Percentiles rank a stretch among this genome's conserved stretches.
These are phyloP conservation scores for Cystobasidium onofrii DNA, from an alignment of 768 basidiomycete genomes.

Conservation along the genomic window DNA sequence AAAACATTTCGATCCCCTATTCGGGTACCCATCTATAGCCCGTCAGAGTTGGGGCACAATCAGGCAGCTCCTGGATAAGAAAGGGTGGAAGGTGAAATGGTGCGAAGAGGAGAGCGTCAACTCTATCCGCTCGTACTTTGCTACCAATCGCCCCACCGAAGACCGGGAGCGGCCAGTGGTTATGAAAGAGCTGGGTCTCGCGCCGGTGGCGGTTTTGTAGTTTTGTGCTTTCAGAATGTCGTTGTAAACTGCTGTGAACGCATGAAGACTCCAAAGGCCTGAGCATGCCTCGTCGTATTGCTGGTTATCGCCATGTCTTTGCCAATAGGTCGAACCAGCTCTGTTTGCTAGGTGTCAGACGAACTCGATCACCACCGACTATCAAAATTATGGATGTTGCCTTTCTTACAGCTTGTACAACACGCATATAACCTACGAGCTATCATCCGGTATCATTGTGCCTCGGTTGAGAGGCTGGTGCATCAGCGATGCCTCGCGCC, in stretches of 20 bases:
- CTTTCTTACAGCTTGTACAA: not conserved
- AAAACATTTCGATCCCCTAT: constrained; percentile 67
- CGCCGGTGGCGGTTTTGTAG: constrained; percentile 38
- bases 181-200: constrained; percentile 40
- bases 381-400: not conserved
- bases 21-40: constrained; percentile 81
- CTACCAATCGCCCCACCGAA: not conserved
- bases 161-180: constrained; percentile 32
- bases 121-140: constrained; percentile 41
- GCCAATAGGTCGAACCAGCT: not conserved
- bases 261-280: no score
- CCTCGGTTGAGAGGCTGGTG: no score
- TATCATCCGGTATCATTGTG: no score
- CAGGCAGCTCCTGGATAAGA: constrained; percentile 70
- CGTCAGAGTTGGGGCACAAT: constrained; percentile 95
- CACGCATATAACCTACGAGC: no score
- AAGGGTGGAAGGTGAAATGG: constrained; percentile 75
- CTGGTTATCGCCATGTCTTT: no score
- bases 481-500: not conserved
- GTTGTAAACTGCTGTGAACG: not conserved
- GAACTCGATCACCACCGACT: not conserved
- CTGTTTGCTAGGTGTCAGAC: not conserved
- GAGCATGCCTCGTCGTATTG: no score
- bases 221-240: not conserved
- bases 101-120: constrained; percentile 45